Evolutionary conservation across 2,329 filamentous ascomycete species (phyloP).

Genomic region (Knufia fluminis): DNA sequence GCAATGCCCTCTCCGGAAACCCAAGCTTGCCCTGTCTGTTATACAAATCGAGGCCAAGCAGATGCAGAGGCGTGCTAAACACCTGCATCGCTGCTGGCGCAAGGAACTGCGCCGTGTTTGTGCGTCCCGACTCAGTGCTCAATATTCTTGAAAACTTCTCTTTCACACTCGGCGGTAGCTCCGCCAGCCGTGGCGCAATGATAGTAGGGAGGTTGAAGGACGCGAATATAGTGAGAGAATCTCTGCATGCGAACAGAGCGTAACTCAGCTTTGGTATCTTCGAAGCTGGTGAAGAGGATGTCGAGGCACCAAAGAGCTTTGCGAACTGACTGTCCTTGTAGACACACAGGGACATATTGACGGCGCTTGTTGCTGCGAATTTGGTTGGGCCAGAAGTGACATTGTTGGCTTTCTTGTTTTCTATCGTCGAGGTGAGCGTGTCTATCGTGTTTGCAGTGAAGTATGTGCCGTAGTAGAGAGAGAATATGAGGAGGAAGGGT

Average conservation of each 20-base stretch:
- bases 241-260: constrained; percentile 64
- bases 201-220: constrained; percentile 82
- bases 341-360: constrained; percentile 70
- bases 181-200: constrained; percentile 59
- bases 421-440: constrained; percentile 60
- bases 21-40: constrained; percentile 49
- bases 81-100: constrained; percentile 71
- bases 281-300: constrained; percentile 25
- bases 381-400: constrained; percentile 70
- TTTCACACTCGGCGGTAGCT: constrained; percentile 45
- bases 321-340: constrained; percentile 84
- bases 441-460: constrained; percentile 80
- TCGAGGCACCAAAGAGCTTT: constrained; percentile 51
- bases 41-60: constrained; percentile 76
- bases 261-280: constrained; percentile 59
- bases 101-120: constrained; percentile 59
- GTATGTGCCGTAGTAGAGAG: constrained; percentile 80
- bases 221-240: constrained; percentile 79
- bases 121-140: constrained; percentile 21
- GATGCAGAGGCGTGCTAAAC: constrained; percentile 69
- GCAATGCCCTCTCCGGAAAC: constrained; percentile 49
- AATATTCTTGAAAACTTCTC: constrained; percentile 36
- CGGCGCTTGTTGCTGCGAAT: constrained; percentile 68
- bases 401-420: constrained; percentile 46
- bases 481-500: constrained; percentile 42